Percentiles rank a stretch among this genome's conserved stretches.
These are phyloP conservation scores for Neoboletus subvelutipes DNA, from an alignment of 768 basidiomycete genomes.

Conservation along the genomic window DNA sequence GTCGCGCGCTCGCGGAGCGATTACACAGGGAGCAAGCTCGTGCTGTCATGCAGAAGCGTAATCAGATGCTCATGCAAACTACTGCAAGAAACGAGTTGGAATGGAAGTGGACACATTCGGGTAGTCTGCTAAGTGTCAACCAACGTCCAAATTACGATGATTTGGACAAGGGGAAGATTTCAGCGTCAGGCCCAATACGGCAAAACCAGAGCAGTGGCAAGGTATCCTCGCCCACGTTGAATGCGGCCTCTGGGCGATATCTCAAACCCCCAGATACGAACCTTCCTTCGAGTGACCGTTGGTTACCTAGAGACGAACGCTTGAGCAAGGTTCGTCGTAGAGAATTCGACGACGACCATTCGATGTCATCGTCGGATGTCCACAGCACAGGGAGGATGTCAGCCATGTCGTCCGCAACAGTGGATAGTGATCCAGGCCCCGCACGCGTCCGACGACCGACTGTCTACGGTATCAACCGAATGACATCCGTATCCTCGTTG, in stretches of 20 bases:
- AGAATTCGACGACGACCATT: slow-evolving; percentile 88
- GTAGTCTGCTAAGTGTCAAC: slow-evolving; percentile 43
- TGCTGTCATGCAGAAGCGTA: slow-evolving; percentile 90
- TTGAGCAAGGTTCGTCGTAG: slow-evolving; percentile 75
- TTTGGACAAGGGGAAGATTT: slow-evolving; percentile 47
- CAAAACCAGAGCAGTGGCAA: slow-evolving; percentile 48
- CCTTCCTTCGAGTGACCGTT: slow-evolving; percentile 44
- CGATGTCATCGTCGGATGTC: slow-evolving; percentile 86
- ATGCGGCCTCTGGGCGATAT: slow-evolving; percentile 64
- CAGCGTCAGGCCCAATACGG: slow-evolving; percentile 63
- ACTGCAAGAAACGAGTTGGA: slow-evolving; percentile 55
- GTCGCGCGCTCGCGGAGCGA: slow-evolving; percentile 71
- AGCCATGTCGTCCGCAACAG: slow-evolving; percentile 76
- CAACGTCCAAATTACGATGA: slow-evolving; percentile 31
- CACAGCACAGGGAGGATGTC: slow-evolving; percentile 75
- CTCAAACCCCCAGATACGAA: slow-evolving; percentile 37
- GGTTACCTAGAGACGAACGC: slow-evolving; percentile 53
- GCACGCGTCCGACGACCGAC: slow-evolving; percentile 62
- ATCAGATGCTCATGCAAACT: slow-evolving; percentile 63
- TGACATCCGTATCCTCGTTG: slow-evolving; percentile 74
- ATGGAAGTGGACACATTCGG: slow-evolving; percentile 50
- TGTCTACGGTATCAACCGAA: slow-evolving; percentile 66
- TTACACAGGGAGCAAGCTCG: slow-evolving; percentile 85
- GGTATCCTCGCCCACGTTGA: slow-evolving; percentile 48
- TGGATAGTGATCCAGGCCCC: slow-evolving; percentile 86